Percentiles rank a stretch among this genome's conserved stretches.
Evolutionary conservation across 768 basidiomycete genomes (phyloP).

Genomic region (Mycena amicta): DNA sequence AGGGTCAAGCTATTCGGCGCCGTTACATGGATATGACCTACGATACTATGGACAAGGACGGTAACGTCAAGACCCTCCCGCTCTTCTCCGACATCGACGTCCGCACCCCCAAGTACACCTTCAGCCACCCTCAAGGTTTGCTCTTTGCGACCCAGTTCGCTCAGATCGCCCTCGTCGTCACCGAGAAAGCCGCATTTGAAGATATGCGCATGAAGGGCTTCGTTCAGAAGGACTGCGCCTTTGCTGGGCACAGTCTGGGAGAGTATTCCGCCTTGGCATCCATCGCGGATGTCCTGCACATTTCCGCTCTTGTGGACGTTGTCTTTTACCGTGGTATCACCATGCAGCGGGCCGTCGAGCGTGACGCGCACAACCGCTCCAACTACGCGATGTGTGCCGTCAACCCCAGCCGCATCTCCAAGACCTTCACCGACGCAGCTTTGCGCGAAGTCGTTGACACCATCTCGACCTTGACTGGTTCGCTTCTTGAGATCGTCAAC

Average conservation of each 20-base stretch:
- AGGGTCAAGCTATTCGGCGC: slow-evolving; percentile 96
- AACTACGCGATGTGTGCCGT: slow-evolving; percentile 99
- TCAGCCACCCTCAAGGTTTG: slow-evolving; percentile 92
- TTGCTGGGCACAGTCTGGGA: slow-evolving; percentile 97
- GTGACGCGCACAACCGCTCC: slow-evolving; percentile 88
- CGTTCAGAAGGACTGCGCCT: slow-evolving; percentile 88
- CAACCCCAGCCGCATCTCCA: slow-evolving; percentile 93
- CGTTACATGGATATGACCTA: slow-evolving; percentile 99
- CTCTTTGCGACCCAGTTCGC: slow-evolving; percentile 98
- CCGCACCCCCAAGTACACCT: slow-evolving; percentile 96
- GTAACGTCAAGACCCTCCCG: slow-evolving; percentile 92
- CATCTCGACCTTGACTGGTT: slow-evolving; percentile 74
- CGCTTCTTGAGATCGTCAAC: slow-evolving; percentile 97
- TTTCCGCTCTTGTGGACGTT: slow-evolving; percentile 94
- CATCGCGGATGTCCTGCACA: slow-evolving; percentile 94
- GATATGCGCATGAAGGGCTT: slow-evolving; percentile 97
- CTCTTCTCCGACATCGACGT: slow-evolving; percentile 95
- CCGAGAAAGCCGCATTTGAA: slow-evolving; percentile 97
- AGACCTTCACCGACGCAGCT: slow-evolving; percentile 91
- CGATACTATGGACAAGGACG: slow-evolving; percentile 95
- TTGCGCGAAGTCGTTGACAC: slow-evolving; percentile 96
- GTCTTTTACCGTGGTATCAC: slow-evolving; percentile 99
- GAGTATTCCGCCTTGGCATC: slow-evolving; percentile 98
- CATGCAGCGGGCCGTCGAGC: slow-evolving; percentile 99
- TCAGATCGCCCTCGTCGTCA: slow-evolving; percentile 70